These are phyloP conservation scores for Mycena crocata DNA, from an alignment of 768 basidiomycete genomes.

Conservation along the genomic window DNA sequence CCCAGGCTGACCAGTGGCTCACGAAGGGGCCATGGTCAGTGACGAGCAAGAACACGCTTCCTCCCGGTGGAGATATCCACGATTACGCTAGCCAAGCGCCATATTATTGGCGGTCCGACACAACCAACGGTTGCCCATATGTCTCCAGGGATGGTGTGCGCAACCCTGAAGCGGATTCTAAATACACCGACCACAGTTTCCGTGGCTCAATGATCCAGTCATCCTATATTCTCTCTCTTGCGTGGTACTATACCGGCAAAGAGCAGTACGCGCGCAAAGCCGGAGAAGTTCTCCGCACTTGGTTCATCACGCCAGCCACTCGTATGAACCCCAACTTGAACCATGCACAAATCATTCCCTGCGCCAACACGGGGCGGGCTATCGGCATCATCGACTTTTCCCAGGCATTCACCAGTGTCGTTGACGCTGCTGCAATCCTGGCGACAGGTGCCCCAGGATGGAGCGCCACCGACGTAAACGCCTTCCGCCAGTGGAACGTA, in stretches of 20 bases:
- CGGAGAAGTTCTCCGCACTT: conserved; percentile 48
- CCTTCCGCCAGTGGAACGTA: conserved; percentile 26
- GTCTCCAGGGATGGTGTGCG: conserved; percentile 48
- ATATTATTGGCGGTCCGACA: conserved; percentile 25
- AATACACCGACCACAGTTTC: conserved; percentile 38
- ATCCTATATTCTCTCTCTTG: conserved; percentile 50
- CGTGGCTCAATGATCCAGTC: conserved; percentile 55
- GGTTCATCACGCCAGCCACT: conserved; percentile 53
- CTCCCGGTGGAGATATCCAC: conserved; percentile 16
- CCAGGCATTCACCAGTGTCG: conserved; percentile 20
- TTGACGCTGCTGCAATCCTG: conserved; percentile 29
- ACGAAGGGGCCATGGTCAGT: conserved; percentile 27
- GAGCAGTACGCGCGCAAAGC: conserved; percentile 46
- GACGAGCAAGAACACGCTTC: conserved; percentile 13
- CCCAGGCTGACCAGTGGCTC: conserved; percentile 27
- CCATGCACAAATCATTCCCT: conserved; percentile 46
- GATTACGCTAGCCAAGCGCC: conserved; percentile 31
- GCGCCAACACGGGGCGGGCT: conserved; percentile 19
- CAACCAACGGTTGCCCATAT: conserved; percentile 52
- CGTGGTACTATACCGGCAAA: conserved; percentile 52
- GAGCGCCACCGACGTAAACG: conserved; percentile 11
- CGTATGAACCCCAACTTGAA: conserved; percentile 57
- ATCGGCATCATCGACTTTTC: conserved; percentile 31
- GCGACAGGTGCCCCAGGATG: conserved; percentile 25
- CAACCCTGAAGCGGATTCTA: conserved; percentile 12